phyloP scores from a whole-genome alignment of 108 stramenopile genomes.

The Skeletonema costatum region DNA sequence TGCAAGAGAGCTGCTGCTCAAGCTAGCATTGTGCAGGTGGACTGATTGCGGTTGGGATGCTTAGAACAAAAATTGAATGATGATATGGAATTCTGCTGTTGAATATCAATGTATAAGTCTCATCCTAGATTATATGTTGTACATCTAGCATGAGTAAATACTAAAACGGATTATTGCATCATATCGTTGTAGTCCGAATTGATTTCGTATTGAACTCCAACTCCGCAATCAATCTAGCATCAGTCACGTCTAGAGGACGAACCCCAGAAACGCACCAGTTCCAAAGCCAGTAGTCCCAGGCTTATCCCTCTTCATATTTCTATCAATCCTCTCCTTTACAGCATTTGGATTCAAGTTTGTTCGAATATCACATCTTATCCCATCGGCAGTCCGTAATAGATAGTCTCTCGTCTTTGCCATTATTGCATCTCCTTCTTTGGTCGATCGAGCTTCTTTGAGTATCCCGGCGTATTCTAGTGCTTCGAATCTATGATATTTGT shows the following conservation, averaged over 20 bases:
- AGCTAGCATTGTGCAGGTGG: background rate
- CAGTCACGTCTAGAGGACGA: background rate
- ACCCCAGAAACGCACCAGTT: conserved; percentile 38
- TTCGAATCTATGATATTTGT: conserved; percentile 18
- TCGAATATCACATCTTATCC: conserved; percentile 30
- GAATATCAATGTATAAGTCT: background rate
- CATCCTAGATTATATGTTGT: background rate
- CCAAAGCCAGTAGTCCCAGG: conserved; percentile 32
- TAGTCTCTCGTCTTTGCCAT: conserved; percentile 29
- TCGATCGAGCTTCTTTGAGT: conserved; percentile 30
- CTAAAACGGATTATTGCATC: background rate
- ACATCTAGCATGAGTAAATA: background rate
- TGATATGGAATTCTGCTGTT: background rate
- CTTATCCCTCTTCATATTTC: conserved; percentile 31
- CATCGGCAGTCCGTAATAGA: conserved; percentile 31
- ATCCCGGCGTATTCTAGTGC: conserved; percentile 48
- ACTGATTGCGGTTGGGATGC: too few relatives aligned
- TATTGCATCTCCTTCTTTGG: conserved; percentile 9
- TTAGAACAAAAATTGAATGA: too few relatives aligned
- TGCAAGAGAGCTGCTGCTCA: background rate
- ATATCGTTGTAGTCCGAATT: background rate
- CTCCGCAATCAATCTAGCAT: background rate
- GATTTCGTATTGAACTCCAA: background rate
- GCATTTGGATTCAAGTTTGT: conserved; percentile 12
- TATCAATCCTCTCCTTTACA: background rate